phyloP scores from a whole-genome alignment of 75 land plant species.

The Sequoia sempervirens region DNA sequence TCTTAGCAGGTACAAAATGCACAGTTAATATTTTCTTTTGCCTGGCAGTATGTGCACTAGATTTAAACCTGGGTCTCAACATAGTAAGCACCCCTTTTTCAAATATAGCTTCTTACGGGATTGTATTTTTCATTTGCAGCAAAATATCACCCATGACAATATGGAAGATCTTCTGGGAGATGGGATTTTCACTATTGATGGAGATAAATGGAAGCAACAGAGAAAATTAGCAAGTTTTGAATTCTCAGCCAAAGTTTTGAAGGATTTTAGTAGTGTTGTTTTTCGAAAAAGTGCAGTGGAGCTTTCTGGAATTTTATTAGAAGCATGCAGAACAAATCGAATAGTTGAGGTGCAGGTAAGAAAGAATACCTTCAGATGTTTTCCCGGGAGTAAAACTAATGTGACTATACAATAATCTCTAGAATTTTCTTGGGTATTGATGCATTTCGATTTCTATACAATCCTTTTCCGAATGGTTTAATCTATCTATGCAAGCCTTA shows the following conservation, averaged over 20 bases:
- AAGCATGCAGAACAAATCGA: background rate
- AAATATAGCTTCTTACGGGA: background rate
- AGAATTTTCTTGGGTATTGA: background rate
- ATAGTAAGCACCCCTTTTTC: background rate
- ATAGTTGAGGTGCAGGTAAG: constrained; percentile 54
- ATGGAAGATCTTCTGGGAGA: constrained; percentile 37
- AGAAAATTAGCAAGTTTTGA: constrained; percentile 34
- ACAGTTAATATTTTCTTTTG: background rate
- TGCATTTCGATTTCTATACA: background rate
- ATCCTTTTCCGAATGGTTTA: background rate
- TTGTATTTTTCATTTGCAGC: background rate
- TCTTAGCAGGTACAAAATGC: background rate
- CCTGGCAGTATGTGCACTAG: background rate
- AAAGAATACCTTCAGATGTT: background rate
- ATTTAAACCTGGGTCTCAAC: background rate
- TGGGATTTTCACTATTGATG: constrained; percentile 44
- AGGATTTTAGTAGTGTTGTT: constrained; percentile 25
- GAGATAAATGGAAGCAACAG: constrained; percentile 32
- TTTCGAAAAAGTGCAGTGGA: constrained; percentile 14
- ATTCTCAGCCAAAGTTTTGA: constrained; percentile 22
- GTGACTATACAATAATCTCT: background rate
- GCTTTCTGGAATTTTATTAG: constrained; percentile 25
- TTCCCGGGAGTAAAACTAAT: background rate
- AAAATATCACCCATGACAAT: constrained; percentile 8
- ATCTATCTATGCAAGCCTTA: background rate